Conservation (phyloP, 768 basidiomycete species). For the Lactarius sanguifluus region DNA sequence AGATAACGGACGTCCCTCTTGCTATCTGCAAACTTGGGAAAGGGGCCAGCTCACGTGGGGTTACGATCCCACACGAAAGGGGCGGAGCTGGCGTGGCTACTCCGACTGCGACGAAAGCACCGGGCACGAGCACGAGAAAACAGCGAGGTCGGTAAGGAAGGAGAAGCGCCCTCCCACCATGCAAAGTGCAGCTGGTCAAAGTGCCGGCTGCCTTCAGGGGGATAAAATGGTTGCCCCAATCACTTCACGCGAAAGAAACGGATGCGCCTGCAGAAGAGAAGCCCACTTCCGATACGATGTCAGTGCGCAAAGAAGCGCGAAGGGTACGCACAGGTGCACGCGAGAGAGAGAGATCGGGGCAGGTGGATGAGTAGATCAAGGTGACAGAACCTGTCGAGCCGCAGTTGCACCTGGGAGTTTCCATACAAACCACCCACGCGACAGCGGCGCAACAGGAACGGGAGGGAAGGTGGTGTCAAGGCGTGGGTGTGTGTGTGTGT, state of each 20-base stretch:
- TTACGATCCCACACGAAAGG: background rate
- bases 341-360: background rate
- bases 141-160: background rate
- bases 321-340: background rate
- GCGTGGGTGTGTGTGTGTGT: background rate
- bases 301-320: background rate
- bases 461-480: background rate
- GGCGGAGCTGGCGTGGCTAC: background rate
- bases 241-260: constrained; percentile 87
- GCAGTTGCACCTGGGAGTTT: background rate
- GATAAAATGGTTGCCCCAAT: constrained; percentile 93
- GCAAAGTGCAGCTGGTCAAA: constrained; percentile 63
- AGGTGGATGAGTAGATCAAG: background rate
- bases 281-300: background rate
- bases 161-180: too few relatives aligned
- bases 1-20: background rate
- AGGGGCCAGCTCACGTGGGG: background rate
- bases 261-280: constrained; percentile 58
- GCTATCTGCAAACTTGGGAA: background rate
- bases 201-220: constrained; percentile 89
- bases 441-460: background rate
- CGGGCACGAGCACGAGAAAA: background rate
- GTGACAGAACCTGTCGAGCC: background rate
- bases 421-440: background rate
- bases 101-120: too few relatives aligned